Base-by-base conservation (phyloP, 2,329 filamentous ascomycete genomes). In the Aspergillus hortae region DNA sequence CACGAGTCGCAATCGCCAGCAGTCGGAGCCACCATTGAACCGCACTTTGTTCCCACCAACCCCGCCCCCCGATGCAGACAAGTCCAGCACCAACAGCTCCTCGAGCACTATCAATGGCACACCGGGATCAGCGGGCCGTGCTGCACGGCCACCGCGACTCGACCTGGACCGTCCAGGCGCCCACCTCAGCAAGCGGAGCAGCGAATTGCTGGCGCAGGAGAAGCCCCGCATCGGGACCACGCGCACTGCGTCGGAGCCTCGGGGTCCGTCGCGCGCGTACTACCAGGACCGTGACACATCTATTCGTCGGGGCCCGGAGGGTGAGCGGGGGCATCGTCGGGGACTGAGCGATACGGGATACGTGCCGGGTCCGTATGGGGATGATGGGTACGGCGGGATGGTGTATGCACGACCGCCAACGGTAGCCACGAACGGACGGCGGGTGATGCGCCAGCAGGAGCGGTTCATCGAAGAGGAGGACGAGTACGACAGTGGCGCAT, bases 21-120 rank as follows among this genome's bases (percentile, higher is more conserved):
- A 94, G 66, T 94, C 89, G 15, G 91, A 94, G 66, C 90, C 90
- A 7, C 89, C 90, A 0, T 77, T 85, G 58, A 84, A 83, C 67
- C 85, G 90, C 62, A 89, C 89, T 63, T 83, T 92, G 56, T 96
- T 97, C 76, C 94, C 94, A 15, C 94, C 94, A n/a, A 97, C 94
- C n/a, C 94, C 94, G 38, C 94, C 94, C 6, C 94, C 94, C 5
- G 94, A 99, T 77, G 83, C 83, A 56, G 91, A 96, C 60, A 87
- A 86, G 63, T 71, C 61, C 14, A 69, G 60, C 48, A 61, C 57
- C 44, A 63, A 61, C 36, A 65, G 60, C 41, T 64, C 69, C 35
- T 55, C 56, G 41, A 56, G 55, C 36, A 54, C 56, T 58, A 56
- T 55, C 53, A 71, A 63, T 61, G 71, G 64, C 54, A 75, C 65